Percentiles rank a stretch among this genome's conserved stretches.
Conservation (phyloP, 176 grass and related monocot genomes). For the Poa annua region DNA sequence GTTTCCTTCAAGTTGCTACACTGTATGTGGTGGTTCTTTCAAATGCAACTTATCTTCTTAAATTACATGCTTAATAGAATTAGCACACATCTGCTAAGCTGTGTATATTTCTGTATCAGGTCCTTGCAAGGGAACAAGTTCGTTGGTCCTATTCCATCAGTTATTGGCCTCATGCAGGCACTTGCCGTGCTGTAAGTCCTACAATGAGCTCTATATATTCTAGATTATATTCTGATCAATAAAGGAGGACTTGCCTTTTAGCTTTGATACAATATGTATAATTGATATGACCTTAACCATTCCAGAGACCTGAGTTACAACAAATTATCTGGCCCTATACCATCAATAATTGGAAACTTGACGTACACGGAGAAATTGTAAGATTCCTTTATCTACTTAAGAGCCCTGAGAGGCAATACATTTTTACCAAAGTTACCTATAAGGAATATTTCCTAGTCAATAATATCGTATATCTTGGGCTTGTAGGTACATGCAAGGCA, state of each 20-base stretch:
- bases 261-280: neutral
- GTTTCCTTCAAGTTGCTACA: conserved; percentile 97
- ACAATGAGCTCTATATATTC: neutral
- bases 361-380: conserved; percentile 99
- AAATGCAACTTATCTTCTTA: neutral
- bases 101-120: conserved; percentile 43
- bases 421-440: neutral
- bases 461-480: neutral
- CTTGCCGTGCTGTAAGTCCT: conserved; percentile 86
- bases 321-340: conserved; percentile 77
- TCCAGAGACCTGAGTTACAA: conserved; percentile 95
- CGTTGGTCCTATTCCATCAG: conserved; percentile 82
- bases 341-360: conserved; percentile 91
- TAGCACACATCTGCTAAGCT: neutral
- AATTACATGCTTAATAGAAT: neutral
- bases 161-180: conserved; percentile 98
- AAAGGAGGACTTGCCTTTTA: neutral
- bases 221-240: neutral
- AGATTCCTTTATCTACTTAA: conserved; percentile 29
- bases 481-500: conserved; percentile 85
- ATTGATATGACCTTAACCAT: neutral
- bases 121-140: conserved; percentile 97
- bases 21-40: conserved; percentile 57
- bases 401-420: neutral
- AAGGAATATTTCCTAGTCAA: neutral